Evolutionary conservation across 2,329 filamentous ascomycete species (phyloP).

Genomic region (Fonsecaea erecta): DNA sequence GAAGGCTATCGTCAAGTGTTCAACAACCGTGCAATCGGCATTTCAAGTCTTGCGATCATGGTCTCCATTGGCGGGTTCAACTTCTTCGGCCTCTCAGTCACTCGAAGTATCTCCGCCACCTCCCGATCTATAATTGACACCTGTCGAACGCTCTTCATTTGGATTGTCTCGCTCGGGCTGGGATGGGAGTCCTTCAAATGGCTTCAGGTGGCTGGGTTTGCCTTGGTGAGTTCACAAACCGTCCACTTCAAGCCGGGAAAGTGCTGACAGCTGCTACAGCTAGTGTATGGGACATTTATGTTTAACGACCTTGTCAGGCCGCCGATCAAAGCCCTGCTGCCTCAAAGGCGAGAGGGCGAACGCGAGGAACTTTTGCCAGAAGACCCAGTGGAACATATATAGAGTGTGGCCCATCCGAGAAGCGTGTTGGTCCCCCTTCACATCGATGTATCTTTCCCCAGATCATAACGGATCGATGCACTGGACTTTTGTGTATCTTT

Average conservation of each 20-base stretch:
- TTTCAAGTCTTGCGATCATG: constrained; percentile 91
- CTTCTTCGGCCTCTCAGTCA: constrained; percentile 96
- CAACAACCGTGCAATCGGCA: constrained; percentile 69
- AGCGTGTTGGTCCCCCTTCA: background rate
- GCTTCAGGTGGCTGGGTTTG: constrained; percentile 90
- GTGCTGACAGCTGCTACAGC: constrained; percentile 37
- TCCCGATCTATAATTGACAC: constrained; percentile 96
- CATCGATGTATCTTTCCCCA: background rate
- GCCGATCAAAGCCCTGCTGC: constrained; percentile 71
- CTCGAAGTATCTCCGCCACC: constrained; percentile 84
- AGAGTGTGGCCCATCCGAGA: background rate
- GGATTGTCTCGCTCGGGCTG: constrained; percentile 88
- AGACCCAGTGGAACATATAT: constrained; percentile 76
- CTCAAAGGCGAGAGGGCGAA: constrained; percentile 47
- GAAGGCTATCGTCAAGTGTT: constrained; percentile 85
- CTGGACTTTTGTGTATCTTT: background rate
- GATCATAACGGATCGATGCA: background rate
- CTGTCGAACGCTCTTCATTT: constrained; percentile 96
- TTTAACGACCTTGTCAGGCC: constrained; percentile 94
- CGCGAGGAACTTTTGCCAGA: constrained; percentile 67
- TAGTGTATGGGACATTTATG: constrained; percentile 95
- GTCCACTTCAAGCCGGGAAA: background rate
- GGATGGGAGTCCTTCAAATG: constrained; percentile 99
- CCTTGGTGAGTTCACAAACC: constrained; percentile 49
- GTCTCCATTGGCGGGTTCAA: constrained; percentile 99